Evolutionary conservation across 176 grass and related monocot species (phyloP), one percentile per base, ranked within the genome.

Genomic region (Echinochloa phyllopogon): DNA sequence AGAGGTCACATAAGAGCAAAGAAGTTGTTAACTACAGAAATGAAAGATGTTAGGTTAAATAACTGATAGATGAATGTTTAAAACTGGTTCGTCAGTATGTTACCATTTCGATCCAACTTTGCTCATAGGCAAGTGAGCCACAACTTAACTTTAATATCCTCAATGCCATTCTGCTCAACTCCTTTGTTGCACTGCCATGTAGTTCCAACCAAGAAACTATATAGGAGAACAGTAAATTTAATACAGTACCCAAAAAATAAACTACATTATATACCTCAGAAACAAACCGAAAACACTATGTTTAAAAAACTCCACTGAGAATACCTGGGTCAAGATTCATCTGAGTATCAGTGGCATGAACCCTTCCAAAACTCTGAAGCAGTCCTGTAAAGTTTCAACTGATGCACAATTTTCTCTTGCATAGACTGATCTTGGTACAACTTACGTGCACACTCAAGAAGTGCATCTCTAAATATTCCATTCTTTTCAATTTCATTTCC

Each of bases 91-190:
- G 51, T 50, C 24, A 66, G 9, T 38, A 49, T 14, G 7, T 79
- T 68, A 67, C 78, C 27, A 0, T 80, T 53, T 66, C 18, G 37
- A 80, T 53, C 78, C 47, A 68, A 80, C 62, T 80, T 53, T 47
- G 20, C 20, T 53, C 62, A 0, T 65, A 80, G 25, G 6, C 62
- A 18, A 67, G 0, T 36, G 78, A 52, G 8, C 78, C 47, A 80
- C 62, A 67, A 9, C 45, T 80, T 40, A 80, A 53, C 6, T 25
- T 65, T 25, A 79, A 7, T 50, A 79, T 79, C 43, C 41, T 65
- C 42, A 65, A 1, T 65, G 60, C 42, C 60, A 79, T 79, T n/a
- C 25, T 5, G 12, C 18, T 65, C 76, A 65, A 65, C 59, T 79
- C 76, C 44, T 42, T 75, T 57, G 50, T 2, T 65, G 61, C 3